phyloP scores from a whole-genome alignment of 192 early-diverging fungal genomes.

The Coemansia sp. region DNA sequence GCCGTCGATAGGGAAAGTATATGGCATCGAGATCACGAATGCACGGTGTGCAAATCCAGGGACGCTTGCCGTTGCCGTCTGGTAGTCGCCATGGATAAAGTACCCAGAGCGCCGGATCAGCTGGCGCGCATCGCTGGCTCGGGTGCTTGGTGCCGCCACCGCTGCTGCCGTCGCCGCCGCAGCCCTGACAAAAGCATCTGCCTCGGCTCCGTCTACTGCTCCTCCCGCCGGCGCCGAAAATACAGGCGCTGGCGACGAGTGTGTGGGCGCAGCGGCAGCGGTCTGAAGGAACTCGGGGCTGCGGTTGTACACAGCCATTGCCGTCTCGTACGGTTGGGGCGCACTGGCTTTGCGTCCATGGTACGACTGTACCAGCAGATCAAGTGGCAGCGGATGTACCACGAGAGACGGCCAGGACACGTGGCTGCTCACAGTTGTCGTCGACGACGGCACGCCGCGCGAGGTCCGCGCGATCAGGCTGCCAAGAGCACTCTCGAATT shows the following conservation, averaged over 20 bases:
- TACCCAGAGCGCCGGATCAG: slow-evolving; percentile 20
- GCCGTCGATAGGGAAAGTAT: slow-evolving; percentile 14
- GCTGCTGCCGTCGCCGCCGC: background rate
- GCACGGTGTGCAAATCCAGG: slow-evolving; percentile 36
- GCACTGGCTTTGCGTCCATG: slow-evolving; percentile 2
- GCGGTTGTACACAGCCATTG: slow-evolving; percentile 32
- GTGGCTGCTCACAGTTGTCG: background rate
- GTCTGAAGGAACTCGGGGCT: slow-evolving; percentile 2
- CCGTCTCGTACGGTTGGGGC: slow-evolving; percentile 15
- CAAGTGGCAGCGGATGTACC: slow-evolving; percentile 36
- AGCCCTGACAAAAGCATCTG: background rate
- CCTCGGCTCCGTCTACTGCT: background rate
- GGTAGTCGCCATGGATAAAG: slow-evolving; percentile 8
- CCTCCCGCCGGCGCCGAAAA: background rate
- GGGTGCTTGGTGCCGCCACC: background rate
- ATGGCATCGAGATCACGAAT: slow-evolving; percentile 25
- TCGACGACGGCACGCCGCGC: slow-evolving; percentile 12
- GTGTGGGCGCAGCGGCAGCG: background rate
- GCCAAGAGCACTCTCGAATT: slow-evolving; percentile 19
- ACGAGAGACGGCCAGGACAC: slow-evolving; percentile 27
- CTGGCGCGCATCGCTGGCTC: background rate
- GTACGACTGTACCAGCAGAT: slow-evolving; percentile 13
- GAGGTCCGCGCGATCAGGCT: slow-evolving; percentile 25
- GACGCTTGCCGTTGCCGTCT: background rate
- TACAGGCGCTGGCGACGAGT: background rate